Base-by-base conservation (phyloP, 2,329 filamentous ascomycete genomes). In the Aspergillus ochraceus region DNA sequence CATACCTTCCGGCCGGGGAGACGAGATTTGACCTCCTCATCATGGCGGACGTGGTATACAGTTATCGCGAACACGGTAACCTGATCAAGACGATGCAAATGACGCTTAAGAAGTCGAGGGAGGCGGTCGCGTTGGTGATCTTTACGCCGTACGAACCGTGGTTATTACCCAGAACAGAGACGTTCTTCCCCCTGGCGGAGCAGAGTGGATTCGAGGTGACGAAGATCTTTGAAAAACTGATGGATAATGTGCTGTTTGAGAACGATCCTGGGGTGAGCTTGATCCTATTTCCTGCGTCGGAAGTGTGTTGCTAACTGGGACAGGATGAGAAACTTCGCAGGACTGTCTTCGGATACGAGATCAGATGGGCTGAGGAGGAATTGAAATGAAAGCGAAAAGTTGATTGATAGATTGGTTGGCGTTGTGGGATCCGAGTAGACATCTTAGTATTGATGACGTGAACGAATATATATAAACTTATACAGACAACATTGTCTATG, bases 81-180 rank as follows among this genome's bases (percentile, higher is more conserved):
- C 81, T 97, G 61, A 81, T 96, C 64, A 83, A 84, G 64, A 92
- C 89, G 4, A 85, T 97, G 61, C 80, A 84, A 68, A 73, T 84
- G 70, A 90, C 89, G 17, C 76, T 97, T 68, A 84, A 83, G 66
- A 81, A 78, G 62, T 75, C 78, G 3, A 68, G 74, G 3, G 79
- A 79, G 2, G 86, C 88, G 52, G 83, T 83, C 56, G 92, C 92
- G 2, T 85, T 93, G 68, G 92, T 97, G 8, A 96, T 97, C 75
- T 98, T 97, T 79, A 96, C 93, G 0, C 93, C 91, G 20, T 97
- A 98, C 77, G 84, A 95, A 63, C 93, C 94, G 1, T 97, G 93
- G 93, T 80, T 97, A 71, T 82, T 90, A 68, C 84, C 92, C 63
- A 90, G 92, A 75, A 95, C 97, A 70, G 81, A 96, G 73, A 85